Percentiles rank a stretch among this genome's conserved stretches.
These are phyloP conservation scores for Penicillium psychrofluorescens DNA, from an alignment of 495 filamentous ascomycete genomes.

Conservation along the genomic window DNA sequence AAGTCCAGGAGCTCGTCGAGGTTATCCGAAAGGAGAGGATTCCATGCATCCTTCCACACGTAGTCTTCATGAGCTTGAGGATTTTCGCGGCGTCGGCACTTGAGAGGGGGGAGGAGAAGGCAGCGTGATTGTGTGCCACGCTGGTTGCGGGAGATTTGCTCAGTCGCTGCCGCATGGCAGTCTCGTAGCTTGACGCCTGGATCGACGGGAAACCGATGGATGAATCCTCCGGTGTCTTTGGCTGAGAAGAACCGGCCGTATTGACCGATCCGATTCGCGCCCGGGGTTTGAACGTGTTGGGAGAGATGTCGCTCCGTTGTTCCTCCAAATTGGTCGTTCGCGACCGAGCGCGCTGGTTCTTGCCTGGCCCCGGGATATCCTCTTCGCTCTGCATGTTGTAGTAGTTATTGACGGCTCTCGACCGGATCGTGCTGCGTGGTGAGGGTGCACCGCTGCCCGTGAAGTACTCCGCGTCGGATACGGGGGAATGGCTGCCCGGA, in stretches of 20 bases:
- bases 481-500: constrained; percentile 28
- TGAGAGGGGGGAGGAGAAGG: constrained; percentile 49
- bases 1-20: constrained; percentile 43
- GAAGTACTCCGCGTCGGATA: constrained; percentile 32
- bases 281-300: constrained; percentile 29
- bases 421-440: constrained; percentile 32
- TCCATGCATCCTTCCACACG: constrained; percentile 49
- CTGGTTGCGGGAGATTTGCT: constrained; percentile 32
- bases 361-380: constrained; percentile 24
- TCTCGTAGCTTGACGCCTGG: constrained; percentile 32
- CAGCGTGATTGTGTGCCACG: constrained; percentile 24
- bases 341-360: constrained; percentile 37
- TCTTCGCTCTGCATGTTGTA: constrained; percentile 28
- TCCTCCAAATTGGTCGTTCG: constrained; percentile 45
- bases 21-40: constrained; percentile 51
- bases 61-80: constrained; percentile 51
- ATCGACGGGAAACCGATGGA: constrained; percentile 48
- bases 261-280: constrained; percentile 40
- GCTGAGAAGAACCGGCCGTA: constrained; percentile 26
- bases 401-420: constrained; percentile 24
- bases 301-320: constrained; percentile 34
- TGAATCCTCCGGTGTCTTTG: constrained; percentile 16
- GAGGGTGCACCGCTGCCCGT: constrained; percentile 32
- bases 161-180: constrained; percentile 33
- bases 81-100: constrained; percentile 44